These are phyloP conservation scores for Colletotrichum australisinense DNA, from an alignment of 2,329 filamentous ascomycete species.

Conservation along the genomic window DNA sequence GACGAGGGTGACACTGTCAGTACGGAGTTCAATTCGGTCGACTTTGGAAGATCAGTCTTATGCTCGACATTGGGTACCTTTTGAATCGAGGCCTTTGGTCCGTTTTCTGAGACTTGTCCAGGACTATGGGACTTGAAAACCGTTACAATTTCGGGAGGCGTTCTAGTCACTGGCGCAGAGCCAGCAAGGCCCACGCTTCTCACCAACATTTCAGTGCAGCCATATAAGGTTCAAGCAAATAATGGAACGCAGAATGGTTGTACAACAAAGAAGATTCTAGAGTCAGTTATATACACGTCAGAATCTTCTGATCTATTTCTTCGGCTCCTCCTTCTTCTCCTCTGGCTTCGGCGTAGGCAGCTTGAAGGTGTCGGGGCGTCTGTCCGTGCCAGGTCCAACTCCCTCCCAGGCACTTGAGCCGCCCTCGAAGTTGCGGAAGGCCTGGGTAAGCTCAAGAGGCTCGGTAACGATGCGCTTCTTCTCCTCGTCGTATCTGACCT, in stretches of 20 bases:
- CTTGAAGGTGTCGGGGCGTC: slow-evolving; percentile 90
- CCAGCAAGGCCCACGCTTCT: background rate
- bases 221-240: background rate
- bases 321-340: slow-evolving; percentile 87
- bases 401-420: slow-evolving; percentile 79
- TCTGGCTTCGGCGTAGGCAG: slow-evolving; percentile 96
- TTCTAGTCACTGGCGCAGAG: background rate
- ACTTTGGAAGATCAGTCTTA: no score
- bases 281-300: slow-evolving; percentile 38
- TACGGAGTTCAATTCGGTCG: no score
- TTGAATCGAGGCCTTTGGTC: background rate
- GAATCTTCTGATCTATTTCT: slow-evolving; percentile 74
- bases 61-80: no score
- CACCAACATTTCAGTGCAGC: background rate
- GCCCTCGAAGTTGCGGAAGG: slow-evolving; percentile 98
- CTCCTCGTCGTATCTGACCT: slow-evolving; percentile 98
- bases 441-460: slow-evolving; percentile 96
- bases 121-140: background rate
- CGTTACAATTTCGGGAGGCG: background rate
- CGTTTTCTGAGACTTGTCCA: background rate
- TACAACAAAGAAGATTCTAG: slow-evolving; percentile 35
- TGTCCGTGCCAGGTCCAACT: slow-evolving; percentile 76
- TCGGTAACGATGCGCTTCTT: slow-evolving; percentile 99
- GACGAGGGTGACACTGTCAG: no score
- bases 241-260: slow-evolving; percentile 29